Percentiles rank a stretch among this genome's conserved stretches.
Conservation (phyloP, 140 eudicot species). For the Cichorium intybus region DNA sequence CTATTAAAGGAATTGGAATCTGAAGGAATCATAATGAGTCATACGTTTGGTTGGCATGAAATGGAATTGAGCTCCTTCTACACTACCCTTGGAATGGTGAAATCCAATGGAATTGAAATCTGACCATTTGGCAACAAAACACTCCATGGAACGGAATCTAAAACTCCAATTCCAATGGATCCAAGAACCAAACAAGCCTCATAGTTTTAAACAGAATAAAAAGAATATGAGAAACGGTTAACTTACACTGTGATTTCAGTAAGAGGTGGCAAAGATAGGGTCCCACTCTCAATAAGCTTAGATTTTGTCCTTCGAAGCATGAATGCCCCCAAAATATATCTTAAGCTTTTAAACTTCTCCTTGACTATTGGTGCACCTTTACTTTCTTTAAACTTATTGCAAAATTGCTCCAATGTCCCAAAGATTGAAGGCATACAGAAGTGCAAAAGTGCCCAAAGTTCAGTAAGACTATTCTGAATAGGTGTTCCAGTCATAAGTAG, state of each 20-base stretch:
- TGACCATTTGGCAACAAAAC: too few relatives aligned
- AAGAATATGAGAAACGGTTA: not conserved
- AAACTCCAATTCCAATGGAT: too few relatives aligned
- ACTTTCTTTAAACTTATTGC: constrained; percentile 68
- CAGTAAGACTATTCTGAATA: constrained; percentile 86
- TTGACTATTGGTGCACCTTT: constrained; percentile 42
- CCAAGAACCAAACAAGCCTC: too few relatives aligned
- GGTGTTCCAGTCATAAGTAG: constrained; percentile 98
- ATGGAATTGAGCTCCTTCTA: too few relatives aligned
- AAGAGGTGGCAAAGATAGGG: constrained; percentile 86
- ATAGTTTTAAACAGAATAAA: not conserved
- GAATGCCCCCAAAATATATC: constrained; percentile 69
- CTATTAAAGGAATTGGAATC: not conserved
- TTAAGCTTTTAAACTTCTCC: constrained; percentile 65
- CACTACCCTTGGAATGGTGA: too few relatives aligned
- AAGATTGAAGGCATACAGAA: constrained; percentile 85
- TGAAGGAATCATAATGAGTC: too few relatives aligned
- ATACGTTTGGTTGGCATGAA: too few relatives aligned
- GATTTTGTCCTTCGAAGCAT: constrained; percentile 96
- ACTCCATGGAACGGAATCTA: not conserved
- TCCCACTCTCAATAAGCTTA: constrained; percentile 73
- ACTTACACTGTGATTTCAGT: constrained; percentile 93
- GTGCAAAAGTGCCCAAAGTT: constrained; percentile 97
- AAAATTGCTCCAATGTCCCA: constrained; percentile 83
- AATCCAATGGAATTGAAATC: too few relatives aligned